A percentile compares a stretch with the other conserved stretches of the same genome.
These are phyloP conservation scores for Chlorociboria aeruginascens DNA, from an alignment of 495 filamentous ascomycete genomes.

Conservation along the genomic window DNA sequence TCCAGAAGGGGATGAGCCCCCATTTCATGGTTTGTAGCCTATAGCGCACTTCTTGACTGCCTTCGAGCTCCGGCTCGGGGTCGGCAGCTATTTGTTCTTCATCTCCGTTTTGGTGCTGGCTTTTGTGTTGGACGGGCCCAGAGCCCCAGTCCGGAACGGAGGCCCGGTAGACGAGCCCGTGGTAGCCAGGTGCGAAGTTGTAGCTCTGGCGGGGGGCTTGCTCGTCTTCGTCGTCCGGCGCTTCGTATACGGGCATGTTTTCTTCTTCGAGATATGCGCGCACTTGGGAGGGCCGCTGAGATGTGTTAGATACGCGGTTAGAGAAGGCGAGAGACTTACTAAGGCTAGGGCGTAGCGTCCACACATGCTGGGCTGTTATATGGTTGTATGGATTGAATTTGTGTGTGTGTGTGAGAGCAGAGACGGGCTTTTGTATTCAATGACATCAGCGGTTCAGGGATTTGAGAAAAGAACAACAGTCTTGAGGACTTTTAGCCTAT, in stretches of 20 bases:
- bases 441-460: too few species aligned
- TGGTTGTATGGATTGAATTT: background rate
- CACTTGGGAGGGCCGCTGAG: conserved; percentile 51
- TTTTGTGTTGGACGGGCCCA: conserved; percentile 15
- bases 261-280: conserved; percentile 58
- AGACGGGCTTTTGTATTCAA: too few species aligned
- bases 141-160: conserved; percentile 46
- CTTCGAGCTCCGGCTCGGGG: conserved; percentile 2
- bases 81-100: background rate
- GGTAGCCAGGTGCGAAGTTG: conserved; percentile 84
- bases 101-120: conserved; percentile 1
- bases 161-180: conserved; percentile 80
- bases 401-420: background rate
- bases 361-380: conserved; percentile 50
- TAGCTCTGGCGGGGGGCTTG: conserved; percentile 62
- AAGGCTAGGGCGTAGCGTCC: conserved; percentile 73
- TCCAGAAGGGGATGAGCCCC: conserved; percentile 88
- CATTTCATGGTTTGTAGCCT: conserved; percentile 88
- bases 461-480: too few species aligned
- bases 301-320: background rate
- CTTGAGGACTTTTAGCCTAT: too few species aligned
- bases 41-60: conserved; percentile 40
- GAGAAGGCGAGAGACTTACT: conserved; percentile 35
- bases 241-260: conserved; percentile 66
- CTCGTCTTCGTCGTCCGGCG: conserved; percentile 49